phyloP scores from a whole-genome alignment of 148 eudicot species.

The Rhododendron ferrugineum region DNA sequence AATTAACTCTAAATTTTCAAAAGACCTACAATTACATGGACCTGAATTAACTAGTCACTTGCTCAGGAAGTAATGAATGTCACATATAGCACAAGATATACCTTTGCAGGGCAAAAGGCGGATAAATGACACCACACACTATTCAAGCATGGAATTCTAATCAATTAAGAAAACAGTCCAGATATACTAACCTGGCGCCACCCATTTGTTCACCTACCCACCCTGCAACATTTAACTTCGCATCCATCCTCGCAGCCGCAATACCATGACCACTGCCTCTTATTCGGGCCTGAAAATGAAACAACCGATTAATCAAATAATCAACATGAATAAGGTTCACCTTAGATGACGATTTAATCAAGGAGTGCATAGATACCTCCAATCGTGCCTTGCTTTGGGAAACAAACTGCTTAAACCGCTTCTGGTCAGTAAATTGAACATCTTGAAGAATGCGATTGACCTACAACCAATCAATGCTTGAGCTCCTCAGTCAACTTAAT shows the following conservation, averaged over 20 bases:
- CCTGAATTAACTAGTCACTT: neutral
- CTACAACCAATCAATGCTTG: slow-evolving; percentile 34
- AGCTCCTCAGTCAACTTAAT: slow-evolving; percentile 13
- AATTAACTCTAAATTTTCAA: neutral
- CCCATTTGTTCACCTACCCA: slow-evolving; percentile 98
- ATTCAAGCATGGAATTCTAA: slow-evolving; percentile 1
- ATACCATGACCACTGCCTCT: slow-evolving; percentile 98
- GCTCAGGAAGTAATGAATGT: neutral
- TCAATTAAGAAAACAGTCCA: neutral
- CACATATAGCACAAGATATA: neutral
- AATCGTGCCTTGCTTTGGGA: slow-evolving; percentile 95
- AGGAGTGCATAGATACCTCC: slow-evolving; percentile 61
- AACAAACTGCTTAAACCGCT: slow-evolving; percentile 97
- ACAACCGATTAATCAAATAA: neutral
- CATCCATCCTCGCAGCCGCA: slow-evolving; percentile 97
- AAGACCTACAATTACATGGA: neutral
- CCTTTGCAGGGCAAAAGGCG: neutral
- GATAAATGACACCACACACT: neutral
- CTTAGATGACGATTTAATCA: neutral
- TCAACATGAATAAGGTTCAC: neutral
- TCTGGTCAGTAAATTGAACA: slow-evolving; percentile 89
- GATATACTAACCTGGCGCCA: slow-evolving; percentile 62
- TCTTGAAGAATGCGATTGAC: slow-evolving; percentile 79
- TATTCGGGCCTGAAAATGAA: slow-evolving; percentile 56
- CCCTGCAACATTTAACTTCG: slow-evolving; percentile 90